Base-by-base conservation (phyloP, 805 yeast genomes). In the Saturnispora serradocipensis region DNA sequence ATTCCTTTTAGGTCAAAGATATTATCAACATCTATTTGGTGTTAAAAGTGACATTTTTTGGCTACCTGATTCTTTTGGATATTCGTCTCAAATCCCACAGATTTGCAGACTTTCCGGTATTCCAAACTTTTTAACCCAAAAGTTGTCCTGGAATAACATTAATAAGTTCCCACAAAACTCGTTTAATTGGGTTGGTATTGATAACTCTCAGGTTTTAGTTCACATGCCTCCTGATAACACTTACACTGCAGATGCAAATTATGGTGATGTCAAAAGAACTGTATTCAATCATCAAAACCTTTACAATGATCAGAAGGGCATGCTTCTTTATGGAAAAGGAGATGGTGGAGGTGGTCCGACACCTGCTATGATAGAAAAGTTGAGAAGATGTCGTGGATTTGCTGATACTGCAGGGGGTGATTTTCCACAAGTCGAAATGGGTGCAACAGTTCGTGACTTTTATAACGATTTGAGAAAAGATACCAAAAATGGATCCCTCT, bases 291-390 rank as follows among this genome's bases (percentile, higher is more conserved):
- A 93, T 69, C 86, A 90, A 70, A 88, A 90, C 61, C 71, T 86
- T 57, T 82, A 88, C 52, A 80, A 82, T 55, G 89, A 83, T 51
- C 91, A 86, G 54, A 81, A 86, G 9, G 91, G 96, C 0, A 72
- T 91, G 59, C 70, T 93, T 62, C 72, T 89, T 43, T 93, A 79
- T 60, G 99, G 99, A 39, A 83, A 86, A 60, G 99, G 99, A 61
- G 99, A 91, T 65, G 99, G 99, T 60, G 99, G 99, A 55, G 99
- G 99, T 57, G 99, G 99, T 7, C 98, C 99, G 45, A 83, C 88
- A 4, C 86, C 86, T 39, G 96, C 87, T 62, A 90, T 89, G 96
- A 61, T 91, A 56, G 98, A 93, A 64, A 90, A 88, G 65, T 74
- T 91, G 62, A 81, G 98, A 63, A 81, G 98, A 59, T 84, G 91